Evolutionary conservation across 148 eudicot genomes (phyloP).

Genomic region (Agrostemma githago): DNA sequence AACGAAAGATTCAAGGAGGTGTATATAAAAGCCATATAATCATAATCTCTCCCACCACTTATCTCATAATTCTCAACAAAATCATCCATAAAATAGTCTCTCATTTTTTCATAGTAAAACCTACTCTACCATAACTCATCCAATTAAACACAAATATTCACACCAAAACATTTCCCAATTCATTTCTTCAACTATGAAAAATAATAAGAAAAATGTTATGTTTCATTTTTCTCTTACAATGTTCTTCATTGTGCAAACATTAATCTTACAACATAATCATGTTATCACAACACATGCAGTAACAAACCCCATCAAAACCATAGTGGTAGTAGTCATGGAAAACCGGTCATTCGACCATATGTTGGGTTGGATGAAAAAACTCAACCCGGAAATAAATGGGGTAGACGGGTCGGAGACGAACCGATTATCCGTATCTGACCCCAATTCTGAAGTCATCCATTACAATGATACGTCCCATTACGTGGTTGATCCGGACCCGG

Average conservation of each 20-base stretch:
- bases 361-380: constrained; percentile 77
- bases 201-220: background rate
- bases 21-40: too few relatives aligned
- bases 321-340: constrained; percentile 77
- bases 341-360: constrained; percentile 90
- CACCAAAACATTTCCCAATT: background rate
- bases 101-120: background rate
- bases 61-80: background rate
- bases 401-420: constrained; percentile 63
- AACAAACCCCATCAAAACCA: constrained; percentile 46
- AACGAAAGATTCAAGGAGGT: too few relatives aligned
- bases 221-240: background rate
- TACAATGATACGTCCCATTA: constrained; percentile 53
- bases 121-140: background rate
- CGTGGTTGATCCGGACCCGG: constrained; percentile 83
- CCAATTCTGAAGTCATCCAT: constrained; percentile 33
- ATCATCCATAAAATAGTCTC: background rate
- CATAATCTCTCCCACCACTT: constrained; percentile 5
- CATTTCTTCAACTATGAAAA: constrained; percentile 10
- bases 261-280: constrained; percentile 3
- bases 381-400: constrained; percentile 63
- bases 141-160: background rate
- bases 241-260: constrained; percentile 18
- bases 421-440: constrained; percentile 41
- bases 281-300: constrained; percentile 9